Evolutionary conservation across 2,329 filamentous ascomycete genomes (phyloP), one percentile per base, ranked within the genome.

Genomic region (Samsoniella hepiali): DNA sequence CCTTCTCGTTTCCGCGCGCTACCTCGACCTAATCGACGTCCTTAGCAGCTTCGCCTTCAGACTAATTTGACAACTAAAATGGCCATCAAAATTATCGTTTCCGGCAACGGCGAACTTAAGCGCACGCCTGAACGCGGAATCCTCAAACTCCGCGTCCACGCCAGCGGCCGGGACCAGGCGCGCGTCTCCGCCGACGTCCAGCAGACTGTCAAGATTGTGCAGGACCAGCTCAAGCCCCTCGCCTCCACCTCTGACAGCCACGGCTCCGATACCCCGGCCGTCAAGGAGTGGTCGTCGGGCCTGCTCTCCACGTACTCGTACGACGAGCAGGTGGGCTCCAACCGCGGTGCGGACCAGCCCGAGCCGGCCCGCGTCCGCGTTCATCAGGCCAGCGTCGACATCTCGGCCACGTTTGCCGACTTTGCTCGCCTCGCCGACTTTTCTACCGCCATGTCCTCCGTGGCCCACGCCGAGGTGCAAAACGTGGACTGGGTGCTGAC

Each of bases 221-320:
- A 59, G 29, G 57, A 42, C 31, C 42, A 59, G 57, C 17, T 59
- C 4, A 27, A 8, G 11, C 57, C 40, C 4, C 57, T 59, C 13
- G 11, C 13, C 38, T 3, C 38, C 5, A 13, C 38, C 11, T 4
- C 38, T 1, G 9, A 40, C 38, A 15, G 42, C 44, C 29, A 51
- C 57, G 57, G 38, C 42, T 50, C 40, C 31, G 9, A 15, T 17
- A 22, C 42, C 8, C 57, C 57, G 8, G 57, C 57, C 44, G 45
- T 59, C 40, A 59, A 45, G 57, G 38, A 49, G 5, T 59, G 57
- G 57, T 49, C 57, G 10, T 59, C 57, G 9, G 45, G 57, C 27
- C 44, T 66, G 38, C 40, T 59, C 31, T 49, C 57, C n/a, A 59
- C 57, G 29, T 45, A 45, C 31, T 59, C 57, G 27, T 59, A 49